Evolutionary conservation across 768 basidiomycete species (phyloP).

Genomic region (Kwoniella dendrophila): DNA sequence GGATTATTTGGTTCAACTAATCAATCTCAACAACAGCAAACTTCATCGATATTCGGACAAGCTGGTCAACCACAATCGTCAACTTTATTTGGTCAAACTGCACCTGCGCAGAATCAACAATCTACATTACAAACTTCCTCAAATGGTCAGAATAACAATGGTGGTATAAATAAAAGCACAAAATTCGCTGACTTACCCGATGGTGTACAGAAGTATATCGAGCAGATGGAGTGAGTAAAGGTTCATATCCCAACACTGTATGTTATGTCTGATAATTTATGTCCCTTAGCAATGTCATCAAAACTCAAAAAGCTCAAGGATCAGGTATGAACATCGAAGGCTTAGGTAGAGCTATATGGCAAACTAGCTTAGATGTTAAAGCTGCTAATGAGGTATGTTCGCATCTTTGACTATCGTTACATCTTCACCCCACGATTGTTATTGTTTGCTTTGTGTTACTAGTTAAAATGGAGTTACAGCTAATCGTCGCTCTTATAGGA

Average conservation of each 20-base stretch:
- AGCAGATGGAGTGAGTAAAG: conserved; percentile 45
- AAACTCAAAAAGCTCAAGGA: conserved; percentile 38
- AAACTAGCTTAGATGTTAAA: conserved; percentile 39
- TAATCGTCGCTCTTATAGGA: conserved; percentile 24
- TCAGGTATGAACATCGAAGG: conserved; percentile 36
- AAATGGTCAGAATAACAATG: conserved; percentile 7
- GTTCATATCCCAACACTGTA: too few relatives aligned
- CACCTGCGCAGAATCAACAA: conserved; percentile 18
- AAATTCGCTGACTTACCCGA: conserved; percentile 48
- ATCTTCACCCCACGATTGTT: too few relatives aligned
- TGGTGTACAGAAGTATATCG: conserved; percentile 37
- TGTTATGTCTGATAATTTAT: neutral
- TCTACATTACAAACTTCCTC: conserved; percentile 13
- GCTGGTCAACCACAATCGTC: conserved; percentile 20
- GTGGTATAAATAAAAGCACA: conserved; percentile 38
- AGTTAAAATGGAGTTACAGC: too few relatives aligned
- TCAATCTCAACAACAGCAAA: conserved; percentile 19
- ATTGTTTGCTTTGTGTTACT: neutral
- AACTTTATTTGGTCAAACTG: conserved; percentile 23
- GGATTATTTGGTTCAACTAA: conserved; percentile 27
- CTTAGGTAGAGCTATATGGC: conserved; percentile 45
- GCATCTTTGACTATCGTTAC: neutral
- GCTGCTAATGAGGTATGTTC: conserved; percentile 37
- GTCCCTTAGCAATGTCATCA: conserved; percentile 31
- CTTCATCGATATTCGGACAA: conserved; percentile 16